Evolutionary conservation across 2,329 filamentous ascomycete genomes (phyloP).

Genomic region (Pseudocercospora crystallina): DNA sequence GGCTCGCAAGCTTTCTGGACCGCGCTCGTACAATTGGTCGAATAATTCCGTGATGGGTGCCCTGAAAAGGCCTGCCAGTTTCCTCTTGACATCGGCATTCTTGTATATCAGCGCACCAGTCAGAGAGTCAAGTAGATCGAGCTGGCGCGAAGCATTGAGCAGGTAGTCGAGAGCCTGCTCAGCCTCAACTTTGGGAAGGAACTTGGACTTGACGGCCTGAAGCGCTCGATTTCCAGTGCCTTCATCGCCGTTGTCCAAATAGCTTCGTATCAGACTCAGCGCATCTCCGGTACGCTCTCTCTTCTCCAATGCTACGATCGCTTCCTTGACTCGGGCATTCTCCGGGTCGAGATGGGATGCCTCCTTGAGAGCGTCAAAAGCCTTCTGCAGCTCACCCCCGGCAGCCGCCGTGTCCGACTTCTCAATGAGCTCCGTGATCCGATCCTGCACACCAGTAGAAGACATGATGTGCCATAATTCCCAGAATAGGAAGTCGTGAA

Average conservation of each 20-base stretch:
- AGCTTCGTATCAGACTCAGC: slow-evolving; percentile 23
- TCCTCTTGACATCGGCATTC: slow-evolving; percentile 39
- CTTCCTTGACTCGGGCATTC: slow-evolving; percentile 41
- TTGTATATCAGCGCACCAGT: slow-evolving; percentile 35
- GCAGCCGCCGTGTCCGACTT: slow-evolving; percentile 26
- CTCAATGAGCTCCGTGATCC: slow-evolving; percentile 24
- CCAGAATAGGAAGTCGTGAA: slow-evolving; percentile 6
- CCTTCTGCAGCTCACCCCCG: slow-evolving; percentile 37
- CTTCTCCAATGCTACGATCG: slow-evolving; percentile 42
- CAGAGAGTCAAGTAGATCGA: slow-evolving; percentile 39
- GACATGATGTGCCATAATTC: slow-evolving; percentile 29
- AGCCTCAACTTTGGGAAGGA: slow-evolving; percentile 40
- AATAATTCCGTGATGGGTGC: slow-evolving; percentile 44
- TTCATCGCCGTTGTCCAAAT: slow-evolving; percentile 33
- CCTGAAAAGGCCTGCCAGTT: slow-evolving; percentile 40
- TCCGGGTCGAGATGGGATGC: slow-evolving; percentile 45
- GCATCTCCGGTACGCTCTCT: slow-evolving; percentile 25
- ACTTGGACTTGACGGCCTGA: slow-evolving; percentile 29
- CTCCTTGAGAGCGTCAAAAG: slow-evolving; percentile 44
- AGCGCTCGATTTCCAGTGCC: slow-evolving; percentile 43
- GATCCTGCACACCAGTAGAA: slow-evolving; percentile 17
- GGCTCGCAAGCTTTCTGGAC: slow-evolving; percentile 47
- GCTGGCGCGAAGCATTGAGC: slow-evolving; percentile 38
- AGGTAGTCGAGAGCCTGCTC: slow-evolving; percentile 43
- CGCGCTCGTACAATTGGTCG: slow-evolving; percentile 45